These are phyloP conservation scores for Craterostigma plantagineum DNA, from an alignment of 257 asterid genomes.

Conservation along the genomic window DNA sequence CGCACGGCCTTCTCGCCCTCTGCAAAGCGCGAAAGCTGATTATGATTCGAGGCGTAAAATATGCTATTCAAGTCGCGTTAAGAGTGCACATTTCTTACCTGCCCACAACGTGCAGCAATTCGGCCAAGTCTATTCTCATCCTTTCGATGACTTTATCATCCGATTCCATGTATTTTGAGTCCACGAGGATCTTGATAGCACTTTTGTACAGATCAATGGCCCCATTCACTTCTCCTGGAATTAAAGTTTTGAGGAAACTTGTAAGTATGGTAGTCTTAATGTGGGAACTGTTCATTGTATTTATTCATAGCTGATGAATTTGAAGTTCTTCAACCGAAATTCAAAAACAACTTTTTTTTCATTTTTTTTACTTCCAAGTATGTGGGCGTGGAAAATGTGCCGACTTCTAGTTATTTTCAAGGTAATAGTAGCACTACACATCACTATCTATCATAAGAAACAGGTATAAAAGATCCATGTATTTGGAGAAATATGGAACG, in stretches of 20 bases:
- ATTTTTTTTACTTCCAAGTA: too few species aligned
- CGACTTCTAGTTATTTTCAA: neutral
- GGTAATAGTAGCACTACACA: slow-evolving; percentile 3
- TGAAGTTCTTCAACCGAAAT: too few species aligned
- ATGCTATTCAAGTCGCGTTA: too few species aligned
- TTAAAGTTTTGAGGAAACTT: neutral
- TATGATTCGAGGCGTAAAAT: too few species aligned
- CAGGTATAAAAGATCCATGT: neutral
- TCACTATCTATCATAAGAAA: neutral
- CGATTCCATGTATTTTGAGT: slow-evolving; percentile 30
- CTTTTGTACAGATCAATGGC: slow-evolving; percentile 62
- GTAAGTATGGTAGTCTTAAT: neutral
- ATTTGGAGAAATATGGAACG: neutral
- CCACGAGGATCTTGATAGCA: slow-evolving; percentile 31
- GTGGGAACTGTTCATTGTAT: slow-evolving; percentile 5
- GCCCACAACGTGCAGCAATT: slow-evolving; percentile 71
- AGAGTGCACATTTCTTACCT: too few species aligned
- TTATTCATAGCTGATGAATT: too few species aligned
- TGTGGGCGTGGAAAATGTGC: too few species aligned
- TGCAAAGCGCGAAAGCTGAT: slow-evolving; percentile 10
- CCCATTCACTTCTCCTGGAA: slow-evolving; percentile 47
- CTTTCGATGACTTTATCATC: slow-evolving; percentile 48
- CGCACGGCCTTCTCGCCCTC: slow-evolving; percentile 69
- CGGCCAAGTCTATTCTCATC: slow-evolving; percentile 80
- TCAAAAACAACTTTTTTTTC: too few species aligned